Evolutionary conservation across 225 moss, liverwort and hornwort species (phyloP), one percentile per base, ranked within the genome.

Genomic region (Lunularia cruciata): DNA sequence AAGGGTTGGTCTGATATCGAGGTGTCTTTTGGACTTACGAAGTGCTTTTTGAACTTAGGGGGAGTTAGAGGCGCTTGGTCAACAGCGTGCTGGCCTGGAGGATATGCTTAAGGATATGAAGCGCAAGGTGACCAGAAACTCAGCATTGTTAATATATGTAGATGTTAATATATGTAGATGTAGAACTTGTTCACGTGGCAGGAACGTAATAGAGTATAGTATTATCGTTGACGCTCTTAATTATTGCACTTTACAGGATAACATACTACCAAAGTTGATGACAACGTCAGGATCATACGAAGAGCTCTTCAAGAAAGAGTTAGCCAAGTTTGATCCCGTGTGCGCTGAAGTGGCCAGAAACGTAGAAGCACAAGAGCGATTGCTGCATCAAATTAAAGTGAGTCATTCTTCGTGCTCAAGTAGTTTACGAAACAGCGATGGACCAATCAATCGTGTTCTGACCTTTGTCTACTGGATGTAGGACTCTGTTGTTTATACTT

Each of bases 61-160:
- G 36, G 93, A 99, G 51, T 81, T 99, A 40, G 98, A 99, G 62
- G 83, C 77, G 35, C 88, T 93, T 79, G 98, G 91, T 37, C 89
- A 85, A 46, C 98, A 88, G 76, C 89, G 98, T 65, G 98, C 98
- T 75, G 98, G 98, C 66, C 74, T 99, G 71, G 98, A 99, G 79
- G 98, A 99, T 68, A 99, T 99, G 98, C 89, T 99, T 11, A 99
- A 99, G 78, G 98, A 99, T 31, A 93, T 99, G 98, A 93, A 91
- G 78, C 86, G 98, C 22, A 99, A 93, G 83, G 83, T 84, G 56
- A 31, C 47, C 49, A 26, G 36, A 39, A 5, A 31, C 25, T 73
- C n/a, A 14, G 23, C 14, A 15, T 32, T 30, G 6, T 31, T 57
- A 30, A 16, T 2, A 43, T 32, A 8, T 31, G 31, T 32, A 27